These are phyloP conservation scores for Cytospora chrysosperma DNA, from an alignment of 2,329 filamentous ascomycete genomes.

Conservation along the genomic window DNA sequence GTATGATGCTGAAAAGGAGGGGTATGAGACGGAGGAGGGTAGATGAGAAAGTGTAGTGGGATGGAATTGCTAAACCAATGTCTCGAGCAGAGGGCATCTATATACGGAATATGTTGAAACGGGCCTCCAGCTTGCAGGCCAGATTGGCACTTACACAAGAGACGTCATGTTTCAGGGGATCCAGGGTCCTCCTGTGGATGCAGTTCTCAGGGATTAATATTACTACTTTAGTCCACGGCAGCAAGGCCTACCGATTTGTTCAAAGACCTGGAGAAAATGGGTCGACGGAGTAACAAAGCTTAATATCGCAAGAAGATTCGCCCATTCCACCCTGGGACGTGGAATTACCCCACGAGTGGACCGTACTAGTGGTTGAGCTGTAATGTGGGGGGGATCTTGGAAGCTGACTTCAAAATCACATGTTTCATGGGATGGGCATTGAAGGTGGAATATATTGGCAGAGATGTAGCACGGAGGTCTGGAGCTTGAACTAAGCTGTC, in stretches of 20 bases:
- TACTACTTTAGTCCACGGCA: too few relatives aligned
- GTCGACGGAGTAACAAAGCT: too few relatives aligned
- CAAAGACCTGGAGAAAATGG: too few relatives aligned
- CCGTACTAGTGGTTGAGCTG: too few relatives aligned
- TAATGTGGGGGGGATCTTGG: too few relatives aligned
- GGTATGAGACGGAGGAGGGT: not conserved
- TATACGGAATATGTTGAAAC: conserved; percentile 17
- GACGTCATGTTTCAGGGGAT: conserved; percentile 20
- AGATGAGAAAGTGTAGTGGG: not conserved
- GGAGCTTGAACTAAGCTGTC: too few relatives aligned
- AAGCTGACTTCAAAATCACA: not conserved
- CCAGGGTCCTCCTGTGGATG: conserved; percentile 20
- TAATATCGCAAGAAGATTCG: too few relatives aligned
- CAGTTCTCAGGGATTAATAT: not conserved
- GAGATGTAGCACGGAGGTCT: too few relatives aligned
- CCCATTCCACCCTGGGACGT: too few relatives aligned
- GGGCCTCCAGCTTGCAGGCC: conserved; percentile 15
- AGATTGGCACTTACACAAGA: not conserved
- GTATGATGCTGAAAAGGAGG: not conserved
- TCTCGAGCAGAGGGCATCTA: conserved; percentile 1
- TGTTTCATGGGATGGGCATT: not conserved
- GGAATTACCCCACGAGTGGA: too few relatives aligned
- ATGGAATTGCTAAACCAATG: not conserved
- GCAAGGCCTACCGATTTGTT: too few relatives aligned
- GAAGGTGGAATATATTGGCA: too few relatives aligned